Percentiles rank a stretch among this genome's conserved stretches.
Conservation (phyloP, 768 basidiomycete genomes). For the Hygrophorus pudorinus region DNA sequence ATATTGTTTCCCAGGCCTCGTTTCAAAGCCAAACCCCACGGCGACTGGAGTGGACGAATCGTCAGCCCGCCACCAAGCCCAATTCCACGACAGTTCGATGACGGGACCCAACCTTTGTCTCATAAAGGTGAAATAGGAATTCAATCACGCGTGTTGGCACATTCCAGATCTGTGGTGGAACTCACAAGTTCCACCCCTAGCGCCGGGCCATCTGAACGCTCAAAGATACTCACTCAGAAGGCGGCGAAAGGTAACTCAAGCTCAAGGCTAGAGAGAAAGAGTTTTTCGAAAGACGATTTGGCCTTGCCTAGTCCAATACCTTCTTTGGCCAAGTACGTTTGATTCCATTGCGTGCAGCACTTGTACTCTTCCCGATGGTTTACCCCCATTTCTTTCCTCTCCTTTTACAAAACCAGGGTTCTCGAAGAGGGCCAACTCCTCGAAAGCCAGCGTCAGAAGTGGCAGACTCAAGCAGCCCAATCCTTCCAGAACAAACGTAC, state of each 20-base stretch:
- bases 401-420: conserved; percentile 33
- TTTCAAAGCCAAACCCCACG: conserved; percentile 33
- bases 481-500: conserved; percentile 60
- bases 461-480: conserved; percentile 52
- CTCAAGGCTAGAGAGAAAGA: conserved; percentile 29
- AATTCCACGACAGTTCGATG: conserved; percentile 7
- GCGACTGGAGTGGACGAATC: conserved; percentile 21
- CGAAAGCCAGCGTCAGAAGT: conserved; percentile 52
- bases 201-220: neutral
- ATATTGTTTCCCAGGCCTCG: conserved; percentile 68
- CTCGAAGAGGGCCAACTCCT: conserved; percentile 54
- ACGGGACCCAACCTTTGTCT: neutral
- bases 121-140: conserved; percentile 5
- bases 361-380: neutral
- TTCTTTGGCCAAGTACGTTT: conserved; percentile 41
- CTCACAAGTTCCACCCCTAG: conserved; percentile 11
- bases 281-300: conserved; percentile 52
- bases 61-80: conserved; percentile 45
- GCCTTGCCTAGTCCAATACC: conserved; percentile 48
- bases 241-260: neutral
- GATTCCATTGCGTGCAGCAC: conserved; percentile 1
- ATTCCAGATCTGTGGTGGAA: conserved; percentile 38
- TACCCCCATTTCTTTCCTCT: conserved; percentile 3
- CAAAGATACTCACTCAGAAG: neutral
- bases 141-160: conserved; percentile 35